Percentiles rank a stretch among this genome's conserved stretches.
phyloP scores from a whole-genome alignment of 768 basidiomycete genomes.

The Lactarius sp. region DNA sequence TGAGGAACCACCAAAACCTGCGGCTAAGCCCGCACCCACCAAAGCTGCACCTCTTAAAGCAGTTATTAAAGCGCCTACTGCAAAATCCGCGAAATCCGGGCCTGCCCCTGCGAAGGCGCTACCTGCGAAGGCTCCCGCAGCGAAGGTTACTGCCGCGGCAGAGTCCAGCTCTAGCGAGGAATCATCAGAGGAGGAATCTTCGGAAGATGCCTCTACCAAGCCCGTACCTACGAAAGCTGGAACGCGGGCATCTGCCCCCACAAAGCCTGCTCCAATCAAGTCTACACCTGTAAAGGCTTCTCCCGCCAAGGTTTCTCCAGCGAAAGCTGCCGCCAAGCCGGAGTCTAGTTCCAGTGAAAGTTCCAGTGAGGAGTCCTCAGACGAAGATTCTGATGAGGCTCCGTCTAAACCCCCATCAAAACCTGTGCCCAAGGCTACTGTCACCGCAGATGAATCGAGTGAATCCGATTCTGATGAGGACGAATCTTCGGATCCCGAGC shows the following conservation, averaged over 20 bases:
- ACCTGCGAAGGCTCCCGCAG: conserved; percentile 33
- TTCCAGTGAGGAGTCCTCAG: conserved; percentile 25
- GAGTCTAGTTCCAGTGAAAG: conserved; percentile 14
- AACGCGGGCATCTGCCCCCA: neutral
- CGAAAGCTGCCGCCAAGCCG: conserved; percentile 2
- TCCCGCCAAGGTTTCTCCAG: neutral
- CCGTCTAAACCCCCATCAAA: conserved; percentile 24
- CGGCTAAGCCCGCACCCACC: conserved; percentile 12
- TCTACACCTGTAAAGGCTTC: neutral
- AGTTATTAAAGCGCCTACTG: neutral
- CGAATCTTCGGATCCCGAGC: conserved; percentile 32
- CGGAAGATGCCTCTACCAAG: conserved; percentile 8
- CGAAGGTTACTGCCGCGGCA: conserved; percentile 8
- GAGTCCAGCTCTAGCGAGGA: conserved; percentile 23
- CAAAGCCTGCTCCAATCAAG: conserved; percentile 11
- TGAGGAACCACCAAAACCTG: conserved; percentile 2
- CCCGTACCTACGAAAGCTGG: conserved; percentile 10
- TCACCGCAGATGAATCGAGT: conserved; percentile 24
- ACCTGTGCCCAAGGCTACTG: conserved; percentile 25
- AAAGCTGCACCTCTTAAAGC: conserved; percentile 12
- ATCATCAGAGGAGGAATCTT: conserved; percentile 6
- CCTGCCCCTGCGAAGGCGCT: conserved; percentile 26
- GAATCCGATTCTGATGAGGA: conserved; percentile 26
- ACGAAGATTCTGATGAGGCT: conserved; percentile 31
- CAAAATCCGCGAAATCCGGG: conserved; percentile 13